These are phyloP conservation scores for Microascus cirrosus DNA, from an alignment of 2,329 filamentous ascomycete genomes.

Conservation along the genomic window DNA sequence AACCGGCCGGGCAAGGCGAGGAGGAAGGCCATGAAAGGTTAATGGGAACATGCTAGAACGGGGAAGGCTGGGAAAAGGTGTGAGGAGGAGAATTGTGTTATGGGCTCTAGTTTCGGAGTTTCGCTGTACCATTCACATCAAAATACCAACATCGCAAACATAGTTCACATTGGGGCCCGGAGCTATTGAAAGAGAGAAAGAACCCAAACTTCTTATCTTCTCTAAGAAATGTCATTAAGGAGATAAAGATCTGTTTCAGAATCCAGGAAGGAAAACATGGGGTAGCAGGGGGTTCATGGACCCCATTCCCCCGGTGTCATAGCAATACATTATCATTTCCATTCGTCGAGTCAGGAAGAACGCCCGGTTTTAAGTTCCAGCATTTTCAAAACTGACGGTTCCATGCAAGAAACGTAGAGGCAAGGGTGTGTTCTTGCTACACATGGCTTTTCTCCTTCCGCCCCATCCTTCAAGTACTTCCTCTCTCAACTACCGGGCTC, in stretches of 20 bases:
- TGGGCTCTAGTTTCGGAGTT: not conserved
- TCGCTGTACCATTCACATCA: not conserved
- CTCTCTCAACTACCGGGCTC: not conserved
- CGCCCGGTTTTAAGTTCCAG: not conserved
- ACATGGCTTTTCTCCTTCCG: not conserved
- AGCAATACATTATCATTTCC: constrained; percentile 5
- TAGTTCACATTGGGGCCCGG: not conserved
- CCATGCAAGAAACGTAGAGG: not conserved
- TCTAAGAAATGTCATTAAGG: not conserved
- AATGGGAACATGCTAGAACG: not conserved
- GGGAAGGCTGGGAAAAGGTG: not conserved
- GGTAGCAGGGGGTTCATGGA: not conserved
- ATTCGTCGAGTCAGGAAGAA: not conserved
- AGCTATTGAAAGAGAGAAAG: not conserved
- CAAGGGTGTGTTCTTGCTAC: not conserved
- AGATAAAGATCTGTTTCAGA: not conserved
- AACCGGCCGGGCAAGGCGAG: constrained; percentile 9
- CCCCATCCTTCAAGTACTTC: not conserved
- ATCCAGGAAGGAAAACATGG: not conserved
- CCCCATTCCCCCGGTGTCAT: not conserved
- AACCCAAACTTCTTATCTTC: not conserved
- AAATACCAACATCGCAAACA: not conserved
- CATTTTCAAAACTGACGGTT: not conserved
- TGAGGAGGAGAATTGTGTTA: not conserved
- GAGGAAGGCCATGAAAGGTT: constrained; percentile 9